Conservation (phyloP, 2,329 filamentous ascomycete species). For the Acrocalymma vagum region DNA sequence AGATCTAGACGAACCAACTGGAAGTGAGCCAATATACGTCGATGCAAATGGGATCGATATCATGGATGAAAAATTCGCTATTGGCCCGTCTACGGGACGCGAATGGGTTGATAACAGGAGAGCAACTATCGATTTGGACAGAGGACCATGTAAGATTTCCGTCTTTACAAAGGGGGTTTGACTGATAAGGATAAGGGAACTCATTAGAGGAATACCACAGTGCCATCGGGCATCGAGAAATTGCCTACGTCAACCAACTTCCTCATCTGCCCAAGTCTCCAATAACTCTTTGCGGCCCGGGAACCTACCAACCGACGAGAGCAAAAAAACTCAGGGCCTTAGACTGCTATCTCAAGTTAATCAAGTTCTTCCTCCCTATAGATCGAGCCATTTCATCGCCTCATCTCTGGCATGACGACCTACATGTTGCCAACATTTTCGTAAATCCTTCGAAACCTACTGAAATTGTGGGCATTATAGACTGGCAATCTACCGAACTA, state of each 20-base stretch:
- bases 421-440: constrained; percentile 50
- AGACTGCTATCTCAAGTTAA: constrained; percentile 35
- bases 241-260: constrained; percentile 38
- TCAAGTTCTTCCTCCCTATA: constrained; percentile 33
- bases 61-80: constrained; percentile 36
- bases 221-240: constrained; percentile 45
- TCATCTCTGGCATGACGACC: constrained; percentile 48
- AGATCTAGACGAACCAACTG: constrained; percentile 29
- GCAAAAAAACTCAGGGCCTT: constrained; percentile 43
- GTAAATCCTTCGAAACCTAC: constrained; percentile 42
- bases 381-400: constrained; percentile 30
- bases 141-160: constrained; percentile 48
- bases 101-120: constrained; percentile 43
- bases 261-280: constrained; percentile 39
- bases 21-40: constrained; percentile 21
- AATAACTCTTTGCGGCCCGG: constrained; percentile 46
- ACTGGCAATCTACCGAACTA: constrained; percentile 46
- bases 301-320: constrained; percentile 45
- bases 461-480: constrained; percentile 40
- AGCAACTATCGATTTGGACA: constrained; percentile 35
- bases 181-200: constrained; percentile 33
- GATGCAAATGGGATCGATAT: constrained; percentile 24
- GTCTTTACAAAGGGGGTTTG: constrained; percentile 13
- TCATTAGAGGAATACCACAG: constrained; percentile 38
- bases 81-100: constrained; percentile 48